A percentile compares a stretch with the other conserved stretches of the same genome.
phyloP scores from a whole-genome alignment of 345 rosid genomes.

The Eucalyptus erythrocorys region DNA sequence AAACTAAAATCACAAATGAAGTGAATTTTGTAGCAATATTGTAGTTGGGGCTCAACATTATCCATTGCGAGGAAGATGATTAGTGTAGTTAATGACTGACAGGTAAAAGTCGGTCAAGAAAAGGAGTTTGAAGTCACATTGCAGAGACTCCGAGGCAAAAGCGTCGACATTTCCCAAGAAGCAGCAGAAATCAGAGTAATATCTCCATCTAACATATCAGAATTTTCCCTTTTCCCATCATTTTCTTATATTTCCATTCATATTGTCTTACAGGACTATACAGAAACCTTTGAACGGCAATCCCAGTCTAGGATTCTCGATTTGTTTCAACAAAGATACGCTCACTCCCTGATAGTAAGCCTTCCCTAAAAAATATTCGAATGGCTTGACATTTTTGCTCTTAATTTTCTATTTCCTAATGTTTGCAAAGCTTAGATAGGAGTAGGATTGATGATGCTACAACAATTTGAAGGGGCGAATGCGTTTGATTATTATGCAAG shows the following conservation, averaged over 20 bases:
- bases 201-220: background rate
- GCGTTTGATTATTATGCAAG: conserved; percentile 33
- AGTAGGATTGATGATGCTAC: conserved; percentile 32
- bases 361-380: background rate
- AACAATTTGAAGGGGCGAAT: conserved; percentile 27
- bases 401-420: background rate
- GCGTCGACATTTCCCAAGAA: conserved; percentile 33
- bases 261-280: conserved; percentile 8
- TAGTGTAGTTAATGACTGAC: background rate
- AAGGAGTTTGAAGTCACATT: conserved; percentile 28
- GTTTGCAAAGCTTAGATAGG: conserved; percentile 19
- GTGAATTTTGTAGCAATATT: background rate
- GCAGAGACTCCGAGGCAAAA: conserved; percentile 28
- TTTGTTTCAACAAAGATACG: conserved; percentile 26
- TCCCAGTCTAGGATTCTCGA: conserved; percentile 8
- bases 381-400: background rate
- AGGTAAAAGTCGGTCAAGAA: conserved; percentile 29
- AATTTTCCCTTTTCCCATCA: background rate
- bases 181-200: conserved; percentile 25
- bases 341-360: conserved; percentile 18
- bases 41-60: background rate
- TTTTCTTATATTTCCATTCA: background rate
- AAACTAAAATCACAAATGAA: background rate
- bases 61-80: background rate
- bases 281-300: conserved; percentile 2